Base-by-base conservation (phyloP, 768 basidiomycete genomes). In the Phlegmacium glaucopus region DNA sequence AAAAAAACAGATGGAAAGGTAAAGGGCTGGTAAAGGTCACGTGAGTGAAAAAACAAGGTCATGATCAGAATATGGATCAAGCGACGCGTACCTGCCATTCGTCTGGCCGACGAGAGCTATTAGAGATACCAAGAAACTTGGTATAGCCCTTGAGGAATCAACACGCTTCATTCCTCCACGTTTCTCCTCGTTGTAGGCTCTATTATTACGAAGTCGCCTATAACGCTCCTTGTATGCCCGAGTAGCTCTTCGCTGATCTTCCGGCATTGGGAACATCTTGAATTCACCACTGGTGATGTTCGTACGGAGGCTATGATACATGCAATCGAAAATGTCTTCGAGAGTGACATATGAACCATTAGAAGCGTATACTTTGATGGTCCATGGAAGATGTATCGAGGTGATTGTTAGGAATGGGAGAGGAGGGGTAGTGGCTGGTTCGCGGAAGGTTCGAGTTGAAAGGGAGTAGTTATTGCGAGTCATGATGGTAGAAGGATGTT, bases 131-230 rank as follows among this genome's bases (percentile, higher is more conserved):
- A 55, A 68, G 57, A 66, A 81, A 79, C 30, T 58, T 62, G 1
- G 65, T 72, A 9, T 59, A 61, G 4, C 69, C 74, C 57, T 72
- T 67, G 42, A 84, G 63, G 56, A 82, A 59, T 85, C 83, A 4
- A 84, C 72, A 44, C 82, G 69, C 57, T 75, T 78, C 51, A 83
- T 67, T 0, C 79, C 80, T 42, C 71, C 70, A 4, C 58, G 62
- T 53, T 75, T 73, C 68, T 83, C 80, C 34, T 69, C 67, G 15
- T 69, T 70, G 34, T 71, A 69, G 0, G 59, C 65, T 29, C 59
- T 61, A 3, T 61, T 53, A n/a, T 65, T 64, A 0, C 59, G 54
- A 9, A 71, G 64, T 5, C 72, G 64, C 8, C 67, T 49, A 52
- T 72, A 79, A 7, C 82, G 71, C 12, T 55, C 48, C 51, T 73